Conservation (phyloP, 495 filamentous ascomycete species). For the Entonaema liquescens region DNA sequence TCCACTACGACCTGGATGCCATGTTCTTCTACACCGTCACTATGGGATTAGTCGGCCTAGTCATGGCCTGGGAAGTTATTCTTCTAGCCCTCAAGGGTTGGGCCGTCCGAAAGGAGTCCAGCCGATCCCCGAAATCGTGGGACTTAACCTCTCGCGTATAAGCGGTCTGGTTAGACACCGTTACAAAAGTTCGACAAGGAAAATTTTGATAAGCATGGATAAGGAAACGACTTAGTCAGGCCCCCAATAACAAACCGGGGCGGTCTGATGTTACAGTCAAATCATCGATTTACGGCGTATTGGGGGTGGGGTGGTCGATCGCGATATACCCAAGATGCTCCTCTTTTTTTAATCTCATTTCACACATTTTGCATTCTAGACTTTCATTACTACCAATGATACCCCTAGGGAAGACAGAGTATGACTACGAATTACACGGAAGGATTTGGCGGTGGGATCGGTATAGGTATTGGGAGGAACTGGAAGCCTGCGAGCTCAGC, state of each 20-base stretch:
- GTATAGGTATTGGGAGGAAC: neutral
- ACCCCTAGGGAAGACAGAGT: slow-evolving; percentile 39
- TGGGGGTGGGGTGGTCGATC: slow-evolving; percentile 28
- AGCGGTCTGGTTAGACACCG: neutral
- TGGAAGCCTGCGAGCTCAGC: neutral
- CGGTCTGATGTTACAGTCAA: slow-evolving; percentile 1
- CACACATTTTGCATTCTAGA: slow-evolving; percentile 36
- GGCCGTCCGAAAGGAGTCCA: slow-evolving; percentile 71
- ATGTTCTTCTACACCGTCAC: slow-evolving; percentile 96
- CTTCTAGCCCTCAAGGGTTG: slow-evolving; percentile 89
- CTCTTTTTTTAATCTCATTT: slow-evolving; percentile 12
- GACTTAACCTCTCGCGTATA: slow-evolving; percentile 24
- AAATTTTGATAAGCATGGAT: slow-evolving; percentile 10
- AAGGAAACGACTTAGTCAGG: slow-evolving; percentile 6
- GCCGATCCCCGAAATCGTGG: slow-evolving; percentile 31
- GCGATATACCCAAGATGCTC: slow-evolving; percentile 36
- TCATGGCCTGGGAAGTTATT: slow-evolving; percentile 86
- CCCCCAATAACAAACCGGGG: neutral
- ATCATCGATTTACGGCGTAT: slow-evolving; percentile 35
- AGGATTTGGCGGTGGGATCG: slow-evolving; percentile 12
- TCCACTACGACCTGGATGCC: slow-evolving; percentile 73
- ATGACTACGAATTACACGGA: slow-evolving; percentile 8
- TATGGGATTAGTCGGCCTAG: slow-evolving; percentile 80
- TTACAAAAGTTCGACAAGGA: neutral
- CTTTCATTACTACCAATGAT: slow-evolving; percentile 42